Percentiles rank a stretch among this genome's conserved stretches.
These are phyloP conservation scores for Erythrobasidium hasegawianum DNA, from an alignment of 1,284 basidiomycete genomes.

Conservation along the genomic window DNA sequence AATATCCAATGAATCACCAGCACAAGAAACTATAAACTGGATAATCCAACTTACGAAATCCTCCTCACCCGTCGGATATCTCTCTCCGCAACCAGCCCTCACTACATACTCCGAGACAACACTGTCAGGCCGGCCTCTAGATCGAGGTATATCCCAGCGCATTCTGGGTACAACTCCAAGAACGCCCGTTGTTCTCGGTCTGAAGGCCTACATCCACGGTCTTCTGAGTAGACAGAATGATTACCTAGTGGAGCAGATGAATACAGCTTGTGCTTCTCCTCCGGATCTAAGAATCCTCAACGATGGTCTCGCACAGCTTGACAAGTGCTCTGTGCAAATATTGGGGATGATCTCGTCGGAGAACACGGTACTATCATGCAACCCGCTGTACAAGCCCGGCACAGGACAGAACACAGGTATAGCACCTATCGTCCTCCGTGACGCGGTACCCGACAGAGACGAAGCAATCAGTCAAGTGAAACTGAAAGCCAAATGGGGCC, in stretches of 20 bases:
- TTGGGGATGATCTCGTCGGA: constrained; percentile 43
- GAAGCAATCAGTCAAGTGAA: constrained; percentile 26
- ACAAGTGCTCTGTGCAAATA: constrained; percentile 42
- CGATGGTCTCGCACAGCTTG: constrained; percentile 41
- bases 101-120: neutral
- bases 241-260: constrained; percentile 38
- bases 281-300: constrained; percentile 42
- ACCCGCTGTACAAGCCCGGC: constrained; percentile 35
- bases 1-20: constrained; percentile 15
- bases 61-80: constrained; percentile 38
- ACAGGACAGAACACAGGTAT: constrained; percentile 22
- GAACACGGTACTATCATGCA: constrained; percentile 42
- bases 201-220: constrained; percentile 38
- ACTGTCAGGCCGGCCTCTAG: constrained; percentile 5
- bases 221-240: constrained; percentile 39
- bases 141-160: constrained; percentile 2
- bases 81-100: constrained; percentile 25
- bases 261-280: constrained; percentile 43
- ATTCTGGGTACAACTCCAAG: constrained; percentile 21
- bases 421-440: constrained; percentile 38
- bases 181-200: constrained; percentile 17
- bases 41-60: constrained; percentile 39
- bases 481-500: constrained; percentile 21
- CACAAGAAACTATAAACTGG: constrained; percentile 36
- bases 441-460: constrained; percentile 40